phyloP scores from a whole-genome alignment of 2,329 filamentous ascomycete species.

The Phialophora verrucosa region DNA sequence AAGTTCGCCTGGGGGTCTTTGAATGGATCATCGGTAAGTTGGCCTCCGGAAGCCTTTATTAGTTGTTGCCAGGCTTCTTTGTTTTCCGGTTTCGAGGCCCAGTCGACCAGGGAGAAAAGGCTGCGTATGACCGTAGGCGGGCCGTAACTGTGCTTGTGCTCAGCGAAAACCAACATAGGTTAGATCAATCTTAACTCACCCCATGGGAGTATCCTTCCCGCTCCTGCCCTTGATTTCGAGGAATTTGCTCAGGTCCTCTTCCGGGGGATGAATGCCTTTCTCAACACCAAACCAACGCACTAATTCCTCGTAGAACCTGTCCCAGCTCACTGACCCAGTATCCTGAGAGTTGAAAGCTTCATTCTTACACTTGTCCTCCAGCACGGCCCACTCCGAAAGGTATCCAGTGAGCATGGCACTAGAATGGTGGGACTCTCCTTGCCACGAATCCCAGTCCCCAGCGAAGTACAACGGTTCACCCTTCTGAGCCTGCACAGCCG shows the following conservation, averaged over 20 bases:
- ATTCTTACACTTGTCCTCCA: conserved; percentile 50
- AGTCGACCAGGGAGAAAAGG: conserved; percentile 52
- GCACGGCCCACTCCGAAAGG: conserved; percentile 57
- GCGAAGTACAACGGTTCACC: conserved; percentile 53
- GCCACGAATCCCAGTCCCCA: conserved; percentile 53
- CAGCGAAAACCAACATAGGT: neutral
- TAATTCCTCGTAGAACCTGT: conserved; percentile 56
- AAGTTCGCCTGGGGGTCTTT: conserved; percentile 38
- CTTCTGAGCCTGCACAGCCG: conserved; percentile 53
- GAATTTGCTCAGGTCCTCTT: conserved; percentile 36
- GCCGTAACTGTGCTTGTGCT: conserved; percentile 36
- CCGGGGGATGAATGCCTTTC: conserved; percentile 44
- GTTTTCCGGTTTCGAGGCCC: conserved; percentile 54
- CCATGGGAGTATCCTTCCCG: conserved; percentile 43
- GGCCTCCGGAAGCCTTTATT: conserved; percentile 46
- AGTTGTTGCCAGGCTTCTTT: conserved; percentile 55
- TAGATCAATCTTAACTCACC: conserved; percentile 41
- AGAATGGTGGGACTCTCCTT: conserved; percentile 50
- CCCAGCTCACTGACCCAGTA: conserved; percentile 54
- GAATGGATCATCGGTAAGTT: conserved; percentile 40
- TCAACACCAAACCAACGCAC: conserved; percentile 53
- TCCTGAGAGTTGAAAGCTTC: conserved; percentile 59
- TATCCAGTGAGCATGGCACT: conserved; percentile 57
- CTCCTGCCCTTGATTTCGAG: conserved; percentile 26
- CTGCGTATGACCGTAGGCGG: conserved; percentile 48